Base-by-base conservation (phyloP, 148 eudicot species). In the Cornus controversa region DNA sequence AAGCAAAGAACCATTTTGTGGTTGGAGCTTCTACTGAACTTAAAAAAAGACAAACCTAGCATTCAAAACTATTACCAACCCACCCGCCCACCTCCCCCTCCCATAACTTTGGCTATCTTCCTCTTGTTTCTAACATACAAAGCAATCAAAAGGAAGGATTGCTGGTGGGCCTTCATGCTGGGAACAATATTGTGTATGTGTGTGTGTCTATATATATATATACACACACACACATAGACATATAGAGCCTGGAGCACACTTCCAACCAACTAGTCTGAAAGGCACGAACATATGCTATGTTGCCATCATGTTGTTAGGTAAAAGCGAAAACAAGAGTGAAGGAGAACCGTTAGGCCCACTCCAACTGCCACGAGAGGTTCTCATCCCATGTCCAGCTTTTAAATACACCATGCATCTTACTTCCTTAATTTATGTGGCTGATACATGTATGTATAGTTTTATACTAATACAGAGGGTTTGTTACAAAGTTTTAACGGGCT, bases 221-320 rank as follows among this genome's bases (percentile, higher is more conserved):
- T 40, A 40, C 0, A 40, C 0, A 40, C 0, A 40, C 10, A 40
- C 8, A 6, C 10, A 40, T 40, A 40, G 4, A 40, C 6, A 9
- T 6, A 2, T 40, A 40, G 0, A 9, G 45, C 45, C 45, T 40
- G 45, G n/a, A n/a, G 45, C 45, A 8, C 45, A 40, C 8, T 40
- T 40, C 45, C 6, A 40, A 40, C 45, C 45, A 40, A 31, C 34
- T 2, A 31, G 34, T 31, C 34, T 31, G 34, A 31, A 31, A 31
- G 34, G 45, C 45, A 40, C 8, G 45, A 18, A 60, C 64, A 60
- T 3, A 60, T 18, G 11, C 24, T 22, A 47, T 47, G 26, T 5
- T 47, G 34, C 16, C 25, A 72, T 57, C 18, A 72, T 72, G 40
- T 37, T 54, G 75, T 72, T 57, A n/a, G 75, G 75, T 57, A 58